phyloP scores from a whole-genome alignment of 2,329 filamentous ascomycete genomes.

The Pseudogymnoascus destructans region DNA sequence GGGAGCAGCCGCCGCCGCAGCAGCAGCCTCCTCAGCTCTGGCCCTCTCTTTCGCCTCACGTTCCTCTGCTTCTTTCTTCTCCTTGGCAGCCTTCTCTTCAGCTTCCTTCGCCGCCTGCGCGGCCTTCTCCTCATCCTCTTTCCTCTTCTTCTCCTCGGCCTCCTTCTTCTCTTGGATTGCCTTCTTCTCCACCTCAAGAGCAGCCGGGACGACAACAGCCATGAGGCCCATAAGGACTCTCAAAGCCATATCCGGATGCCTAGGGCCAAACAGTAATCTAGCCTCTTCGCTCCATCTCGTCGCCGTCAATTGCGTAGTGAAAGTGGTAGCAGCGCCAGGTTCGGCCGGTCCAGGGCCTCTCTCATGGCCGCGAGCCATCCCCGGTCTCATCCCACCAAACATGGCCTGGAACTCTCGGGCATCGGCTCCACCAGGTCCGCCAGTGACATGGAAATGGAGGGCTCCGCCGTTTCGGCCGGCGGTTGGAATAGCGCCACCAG shows the following conservation, averaged over 20 bases:
- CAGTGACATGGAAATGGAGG: conserved; percentile 47
- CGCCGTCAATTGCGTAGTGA: conserved; percentile 57
- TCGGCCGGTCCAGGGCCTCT: conserved; percentile 21
- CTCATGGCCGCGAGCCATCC: conserved; percentile 18
- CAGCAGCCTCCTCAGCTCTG: conserved; percentile 41
- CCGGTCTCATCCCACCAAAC: conserved; percentile 21
- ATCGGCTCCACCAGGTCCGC: conserved; percentile 35
- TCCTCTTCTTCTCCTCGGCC: conserved; percentile 48
- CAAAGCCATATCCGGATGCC: conserved; percentile 54
- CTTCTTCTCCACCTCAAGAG: conserved; percentile 68
- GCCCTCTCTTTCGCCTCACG: conserved; percentile 57
- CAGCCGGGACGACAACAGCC: conserved; percentile 64
- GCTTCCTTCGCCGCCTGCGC: conserved; percentile 59
- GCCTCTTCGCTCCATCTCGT: conserved; percentile 83
- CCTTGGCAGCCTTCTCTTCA: conserved; percentile 50
- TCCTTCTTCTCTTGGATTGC: conserved; percentile 42
- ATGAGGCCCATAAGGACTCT: conserved; percentile 57
- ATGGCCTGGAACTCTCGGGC: conserved; percentile 37
- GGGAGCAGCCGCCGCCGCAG: conserved; percentile 37
- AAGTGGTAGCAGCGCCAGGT: conserved; percentile 31
- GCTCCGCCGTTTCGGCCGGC: conserved; percentile 34
- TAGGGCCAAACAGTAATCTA: conserved; percentile 65
- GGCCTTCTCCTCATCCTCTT: conserved; percentile 51
- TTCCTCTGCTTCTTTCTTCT: conserved; percentile 60
- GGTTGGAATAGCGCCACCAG: neutral